A percentile compares a stretch with the other conserved stretches of the same genome.
Conservation (phyloP, 148 eudicot species). For the Camellia lanceoleosa region DNA sequence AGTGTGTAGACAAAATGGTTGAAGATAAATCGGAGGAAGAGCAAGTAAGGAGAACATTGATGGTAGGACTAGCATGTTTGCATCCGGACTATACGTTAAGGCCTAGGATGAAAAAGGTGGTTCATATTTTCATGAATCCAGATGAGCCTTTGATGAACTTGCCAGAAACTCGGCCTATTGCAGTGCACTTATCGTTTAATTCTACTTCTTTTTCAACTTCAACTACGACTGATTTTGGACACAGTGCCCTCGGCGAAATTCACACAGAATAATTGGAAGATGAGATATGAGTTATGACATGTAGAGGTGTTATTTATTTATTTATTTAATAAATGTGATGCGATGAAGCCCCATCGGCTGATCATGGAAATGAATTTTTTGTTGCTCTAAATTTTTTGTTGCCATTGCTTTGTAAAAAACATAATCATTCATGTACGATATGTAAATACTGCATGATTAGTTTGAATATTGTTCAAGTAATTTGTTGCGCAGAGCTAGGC, state of each 20-base stretch:
- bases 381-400: too few species aligned
- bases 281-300: not conserved
- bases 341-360: too few species aligned
- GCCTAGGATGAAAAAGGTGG: slow-evolving; percentile 68
- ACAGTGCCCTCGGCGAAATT: not conserved
- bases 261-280: slow-evolving; percentile 2
- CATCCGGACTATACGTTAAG: slow-evolving; percentile 46
- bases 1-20: slow-evolving; percentile 43
- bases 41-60: slow-evolving; percentile 38
- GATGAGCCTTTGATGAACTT: slow-evolving; percentile 54
- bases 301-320: too few species aligned
- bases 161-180: slow-evolving; percentile 44
- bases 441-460: too few species aligned
- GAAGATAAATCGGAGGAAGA: slow-evolving; percentile 31
- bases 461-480: too few species aligned
- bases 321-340: too few species aligned
- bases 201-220: slow-evolving; percentile 16
- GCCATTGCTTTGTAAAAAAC: too few species aligned
- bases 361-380: too few species aligned
- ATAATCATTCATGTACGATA: too few species aligned
- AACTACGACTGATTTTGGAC: slow-evolving; percentile 3
- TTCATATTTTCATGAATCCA: slow-evolving; percentile 43
- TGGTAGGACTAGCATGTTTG: slow-evolving; percentile 53
- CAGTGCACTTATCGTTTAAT: slow-evolving; percentile 40
- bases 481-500: too few species aligned